Evolutionary conservation across 208 protist species (phyloP).

Genomic region (Giardia duodenalis): DNA sequence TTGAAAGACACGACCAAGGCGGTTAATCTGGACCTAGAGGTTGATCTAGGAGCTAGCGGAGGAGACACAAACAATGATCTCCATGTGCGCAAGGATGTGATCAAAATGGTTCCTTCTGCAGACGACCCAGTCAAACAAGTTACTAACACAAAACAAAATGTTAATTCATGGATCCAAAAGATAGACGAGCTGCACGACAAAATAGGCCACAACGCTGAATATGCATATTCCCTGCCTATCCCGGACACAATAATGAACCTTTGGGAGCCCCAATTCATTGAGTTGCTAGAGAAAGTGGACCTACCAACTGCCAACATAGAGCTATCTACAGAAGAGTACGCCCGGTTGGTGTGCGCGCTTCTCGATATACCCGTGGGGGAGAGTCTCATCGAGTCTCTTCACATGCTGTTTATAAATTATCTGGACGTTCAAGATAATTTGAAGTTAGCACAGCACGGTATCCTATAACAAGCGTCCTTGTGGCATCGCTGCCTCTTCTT

Average conservation of each 20-base stretch:
- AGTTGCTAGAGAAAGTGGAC: background rate
- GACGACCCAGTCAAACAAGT: background rate
- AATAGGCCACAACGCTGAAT: background rate
- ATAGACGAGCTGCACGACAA: constrained; percentile 8
- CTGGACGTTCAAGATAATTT: background rate
- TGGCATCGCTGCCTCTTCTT: no score
- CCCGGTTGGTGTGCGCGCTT: background rate
- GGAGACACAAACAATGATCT: background rate
- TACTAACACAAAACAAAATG: background rate
- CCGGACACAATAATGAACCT: background rate
- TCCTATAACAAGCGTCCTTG: background rate
- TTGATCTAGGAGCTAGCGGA: background rate
- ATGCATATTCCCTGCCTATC: background rate
- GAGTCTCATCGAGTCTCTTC: constrained; percentile 2
- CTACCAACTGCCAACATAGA: constrained; percentile 15
- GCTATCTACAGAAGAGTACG: background rate
- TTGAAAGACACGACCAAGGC: background rate
- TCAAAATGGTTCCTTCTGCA: background rate
- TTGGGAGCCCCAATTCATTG: background rate
- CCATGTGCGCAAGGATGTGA: background rate
- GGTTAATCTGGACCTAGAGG: background rate
- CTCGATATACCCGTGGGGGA: constrained; percentile 2
- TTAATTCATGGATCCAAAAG: background rate
- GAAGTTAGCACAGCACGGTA: background rate
- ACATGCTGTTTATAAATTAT: constrained; percentile 30